Evolutionary conservation across 495 filamentous ascomycete species (phyloP).

Genomic region (Xylaria grammica): DNA sequence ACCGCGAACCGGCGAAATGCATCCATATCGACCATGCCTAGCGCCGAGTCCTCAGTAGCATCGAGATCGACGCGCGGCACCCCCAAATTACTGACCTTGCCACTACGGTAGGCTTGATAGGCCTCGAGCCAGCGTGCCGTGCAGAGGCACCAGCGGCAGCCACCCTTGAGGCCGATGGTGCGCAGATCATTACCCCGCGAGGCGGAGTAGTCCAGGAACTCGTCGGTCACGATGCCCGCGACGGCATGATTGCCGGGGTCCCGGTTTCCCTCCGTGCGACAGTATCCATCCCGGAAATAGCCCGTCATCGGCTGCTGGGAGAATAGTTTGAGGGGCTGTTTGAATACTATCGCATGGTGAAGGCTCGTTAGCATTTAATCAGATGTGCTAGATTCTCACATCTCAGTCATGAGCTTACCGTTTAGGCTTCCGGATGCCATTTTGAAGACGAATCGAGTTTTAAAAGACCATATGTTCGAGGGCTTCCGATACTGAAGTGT

Average conservation of each 20-base stretch:
- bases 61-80: slow-evolving; percentile 50
- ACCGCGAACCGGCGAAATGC: slow-evolving; percentile 52
- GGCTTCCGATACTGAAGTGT: background rate
- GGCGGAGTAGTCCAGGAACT: slow-evolving; percentile 65
- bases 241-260: slow-evolving; percentile 58
- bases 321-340: slow-evolving; percentile 61
- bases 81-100: slow-evolving; percentile 32
- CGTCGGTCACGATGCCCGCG: slow-evolving; percentile 59
- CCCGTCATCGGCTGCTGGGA: slow-evolving; percentile 63
- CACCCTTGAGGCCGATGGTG: slow-evolving; percentile 54
- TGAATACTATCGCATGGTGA: slow-evolving; percentile 51
- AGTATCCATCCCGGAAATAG: slow-evolving; percentile 66
- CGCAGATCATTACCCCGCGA: slow-evolving; percentile 63
- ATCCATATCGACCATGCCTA: slow-evolving; percentile 48
- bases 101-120: slow-evolving; percentile 44
- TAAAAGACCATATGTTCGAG: background rate
- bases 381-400: background rate
- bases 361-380: background rate
- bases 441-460: background rate
- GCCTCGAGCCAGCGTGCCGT: slow-evolving; percentile 60
- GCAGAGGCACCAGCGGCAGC: slow-evolving; percentile 67
- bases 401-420: slow-evolving; percentile 14
- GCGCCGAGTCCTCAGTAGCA: slow-evolving; percentile 55
- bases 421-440: slow-evolving; percentile 27
- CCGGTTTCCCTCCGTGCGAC: slow-evolving; percentile 47